Evolutionary conservation across 257 asterid species (phyloP).

Genomic region (Coffea canephora): DNA sequence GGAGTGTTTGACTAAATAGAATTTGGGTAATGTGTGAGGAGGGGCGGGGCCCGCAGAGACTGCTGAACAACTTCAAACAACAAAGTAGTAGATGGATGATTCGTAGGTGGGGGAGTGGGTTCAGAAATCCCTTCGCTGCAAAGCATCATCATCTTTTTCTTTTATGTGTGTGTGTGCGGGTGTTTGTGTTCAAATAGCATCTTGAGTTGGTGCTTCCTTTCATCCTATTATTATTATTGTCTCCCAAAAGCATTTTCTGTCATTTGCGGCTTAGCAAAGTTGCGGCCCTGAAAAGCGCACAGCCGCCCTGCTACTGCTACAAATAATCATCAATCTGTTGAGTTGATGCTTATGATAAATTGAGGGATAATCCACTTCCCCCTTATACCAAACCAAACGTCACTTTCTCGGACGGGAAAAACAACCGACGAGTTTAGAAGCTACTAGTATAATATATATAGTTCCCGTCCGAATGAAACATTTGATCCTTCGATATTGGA

Average conservation of each 20-base stretch:
- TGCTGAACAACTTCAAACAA: slow-evolving; percentile 6
- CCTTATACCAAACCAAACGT: too few species aligned
- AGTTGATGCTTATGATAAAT: background rate
- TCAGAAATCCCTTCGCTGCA: slow-evolving; percentile 23
- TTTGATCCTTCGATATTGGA: too few species aligned
- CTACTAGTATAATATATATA: too few species aligned
- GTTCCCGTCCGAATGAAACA: too few species aligned
- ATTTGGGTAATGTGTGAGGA: background rate
- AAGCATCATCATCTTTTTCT: slow-evolving; percentile 1
- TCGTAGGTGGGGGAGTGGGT: slow-evolving; percentile 1
- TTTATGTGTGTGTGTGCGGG: too few species aligned
- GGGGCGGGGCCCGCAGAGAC: slow-evolving; percentile 11
- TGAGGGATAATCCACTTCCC: background rate
- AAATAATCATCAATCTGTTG: background rate
- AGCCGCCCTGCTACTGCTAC: background rate
- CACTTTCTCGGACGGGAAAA: too few species aligned
- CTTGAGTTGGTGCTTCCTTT: slow-evolving; percentile 7
- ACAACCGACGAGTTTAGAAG: too few species aligned
- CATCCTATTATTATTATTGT: slow-evolving; percentile 5
- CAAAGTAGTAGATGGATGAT: background rate
- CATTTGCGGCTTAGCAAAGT: background rate
- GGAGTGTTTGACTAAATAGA: slow-evolving; percentile 3
- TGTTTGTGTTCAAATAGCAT: too few species aligned
- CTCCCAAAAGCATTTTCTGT: background rate
- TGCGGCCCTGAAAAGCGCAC: background rate